Evolutionary conservation across 164 flowering plant genomes (phyloP).

Genomic region (Nymphaea colorata): DNA sequence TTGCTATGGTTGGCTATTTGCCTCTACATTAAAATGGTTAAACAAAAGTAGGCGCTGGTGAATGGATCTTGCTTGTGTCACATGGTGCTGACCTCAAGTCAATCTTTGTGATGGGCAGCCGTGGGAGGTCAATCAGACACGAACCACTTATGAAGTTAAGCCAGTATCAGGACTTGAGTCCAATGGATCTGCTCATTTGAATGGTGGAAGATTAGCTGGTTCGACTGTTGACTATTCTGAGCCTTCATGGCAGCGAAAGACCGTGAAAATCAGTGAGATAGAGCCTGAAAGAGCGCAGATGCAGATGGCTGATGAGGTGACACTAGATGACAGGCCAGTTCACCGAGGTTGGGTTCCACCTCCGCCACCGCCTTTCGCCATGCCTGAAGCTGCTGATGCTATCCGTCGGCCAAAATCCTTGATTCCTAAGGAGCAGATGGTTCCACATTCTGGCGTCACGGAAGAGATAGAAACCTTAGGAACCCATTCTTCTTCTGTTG

Average conservation of each 20-base stretch:
- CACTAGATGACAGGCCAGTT: constrained; percentile 21
- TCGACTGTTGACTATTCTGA: constrained; percentile 18
- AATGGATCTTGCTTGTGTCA: too few species aligned
- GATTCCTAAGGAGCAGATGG: constrained; percentile 20
- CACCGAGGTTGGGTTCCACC: constrained; percentile 87
- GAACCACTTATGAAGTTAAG: constrained; percentile 21
- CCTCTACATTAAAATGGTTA: background rate
- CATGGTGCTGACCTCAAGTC: too few species aligned
- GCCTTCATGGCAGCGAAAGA: constrained; percentile 63
- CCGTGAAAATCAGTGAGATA: constrained; percentile 46
- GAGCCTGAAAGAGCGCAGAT: constrained; percentile 31
- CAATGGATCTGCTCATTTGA: constrained; percentile 18
- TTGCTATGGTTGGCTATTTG: too few species aligned
- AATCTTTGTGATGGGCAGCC: constrained; percentile 35
- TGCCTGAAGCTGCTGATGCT: constrained; percentile 91
- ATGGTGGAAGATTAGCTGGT: constrained; percentile 8
- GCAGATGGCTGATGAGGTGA: constrained; percentile 12
- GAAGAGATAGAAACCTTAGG: background rate
- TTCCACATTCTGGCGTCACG: background rate
- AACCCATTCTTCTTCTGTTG: background rate
- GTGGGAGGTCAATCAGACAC: constrained; percentile 55
- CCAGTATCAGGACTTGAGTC: constrained; percentile 19
- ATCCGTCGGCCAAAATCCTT: constrained; percentile 63
- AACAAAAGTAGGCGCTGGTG: background rate
- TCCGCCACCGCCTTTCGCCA: constrained; percentile 74